Conservation (phyloP, 176 grass and related monocot species). For the Bolboschoenus planiculmis region DNA sequence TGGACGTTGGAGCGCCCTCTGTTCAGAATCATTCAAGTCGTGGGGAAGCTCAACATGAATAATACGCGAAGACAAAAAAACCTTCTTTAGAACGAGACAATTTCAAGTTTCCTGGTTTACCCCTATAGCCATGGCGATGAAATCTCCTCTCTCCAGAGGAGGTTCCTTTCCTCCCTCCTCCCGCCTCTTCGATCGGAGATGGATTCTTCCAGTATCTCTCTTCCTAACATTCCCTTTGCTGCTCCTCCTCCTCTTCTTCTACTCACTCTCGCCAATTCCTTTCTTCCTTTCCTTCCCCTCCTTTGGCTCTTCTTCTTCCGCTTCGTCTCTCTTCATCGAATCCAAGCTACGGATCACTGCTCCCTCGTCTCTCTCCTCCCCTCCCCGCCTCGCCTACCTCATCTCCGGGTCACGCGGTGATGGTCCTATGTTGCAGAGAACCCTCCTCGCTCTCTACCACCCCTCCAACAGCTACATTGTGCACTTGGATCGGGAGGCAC, state of each 20-base stretch:
- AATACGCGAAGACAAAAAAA: not conserved
- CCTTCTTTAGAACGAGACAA: not conserved
- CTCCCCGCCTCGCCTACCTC: slow-evolving; percentile 58
- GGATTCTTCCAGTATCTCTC: slow-evolving; percentile 38
- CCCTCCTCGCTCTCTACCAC: slow-evolving; percentile 77
- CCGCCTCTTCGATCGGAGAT: not conserved
- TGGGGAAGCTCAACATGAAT: no score
- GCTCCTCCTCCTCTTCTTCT: slow-evolving; percentile 28
- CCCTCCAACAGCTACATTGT: slow-evolving; percentile 73
- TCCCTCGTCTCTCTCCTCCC: not conserved
- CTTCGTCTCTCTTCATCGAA: slow-evolving; percentile 39
- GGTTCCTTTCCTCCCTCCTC: not conserved
- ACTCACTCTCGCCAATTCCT: slow-evolving; percentile 2
- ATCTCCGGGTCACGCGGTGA: slow-evolving; percentile 54
- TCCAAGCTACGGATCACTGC: slow-evolving; percentile 10
- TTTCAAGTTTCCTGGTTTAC: not conserved
- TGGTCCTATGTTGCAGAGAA: slow-evolving; percentile 38
- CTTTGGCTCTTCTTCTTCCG: not conserved
- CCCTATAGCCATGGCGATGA: slow-evolving; percentile 14
- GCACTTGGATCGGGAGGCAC: slow-evolving; percentile 67
- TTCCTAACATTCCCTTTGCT: slow-evolving; percentile 30
- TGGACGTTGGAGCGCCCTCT: no score
- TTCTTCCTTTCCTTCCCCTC: not conserved
- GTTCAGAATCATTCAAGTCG: no score
- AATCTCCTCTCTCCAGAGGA: slow-evolving; percentile 6